Conservation (phyloP, 2,329 filamentous ascomycete species). For the Curvularia verruculosa region DNA sequence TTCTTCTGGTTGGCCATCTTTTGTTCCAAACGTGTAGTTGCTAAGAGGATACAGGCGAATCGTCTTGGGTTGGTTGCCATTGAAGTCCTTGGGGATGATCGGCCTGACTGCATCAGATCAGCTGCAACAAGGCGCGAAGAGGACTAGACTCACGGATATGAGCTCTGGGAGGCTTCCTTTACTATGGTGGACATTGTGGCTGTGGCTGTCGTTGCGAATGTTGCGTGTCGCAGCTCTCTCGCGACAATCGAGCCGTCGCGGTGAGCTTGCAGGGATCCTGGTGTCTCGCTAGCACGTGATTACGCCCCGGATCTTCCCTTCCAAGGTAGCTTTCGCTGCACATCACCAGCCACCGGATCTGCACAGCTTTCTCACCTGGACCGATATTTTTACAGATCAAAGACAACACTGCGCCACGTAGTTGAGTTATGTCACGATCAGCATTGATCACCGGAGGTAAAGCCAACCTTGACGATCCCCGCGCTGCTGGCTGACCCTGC, state of each 20-base stretch:
- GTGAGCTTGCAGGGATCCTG: constrained; percentile 16
- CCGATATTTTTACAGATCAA: not conserved
- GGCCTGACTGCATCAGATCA: constrained; percentile 58
- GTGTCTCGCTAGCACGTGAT: constrained; percentile 17
- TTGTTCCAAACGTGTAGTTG: constrained; percentile 98
- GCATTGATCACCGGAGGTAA: constrained; percentile 77
- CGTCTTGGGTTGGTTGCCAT: constrained; percentile 84
- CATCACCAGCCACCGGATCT: not conserved
- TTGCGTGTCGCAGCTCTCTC: constrained; percentile 16
- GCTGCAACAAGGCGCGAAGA: no score
- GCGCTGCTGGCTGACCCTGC: constrained; percentile 19
- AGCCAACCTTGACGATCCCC: constrained; percentile 5
- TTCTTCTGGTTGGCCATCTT: constrained; percentile 97
- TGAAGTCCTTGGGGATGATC: constrained; percentile 80
- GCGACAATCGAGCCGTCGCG: constrained; percentile 20
- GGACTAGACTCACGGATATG: constrained; percentile 61
- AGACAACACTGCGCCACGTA: not conserved
- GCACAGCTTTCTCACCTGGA: not conserved
- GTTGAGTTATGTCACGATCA: constrained; percentile 52
- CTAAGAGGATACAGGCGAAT: constrained; percentile 93
- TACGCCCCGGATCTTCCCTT: constrained; percentile 3
- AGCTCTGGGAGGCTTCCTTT: constrained; percentile 75
- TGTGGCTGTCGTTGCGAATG: constrained; percentile 13
- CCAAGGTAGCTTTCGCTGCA: not conserved
- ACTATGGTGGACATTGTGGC: constrained; percentile 81